Conservation (phyloP, 169 alveolate genomes). For the Cryptosporidium xiaoi region DNA sequence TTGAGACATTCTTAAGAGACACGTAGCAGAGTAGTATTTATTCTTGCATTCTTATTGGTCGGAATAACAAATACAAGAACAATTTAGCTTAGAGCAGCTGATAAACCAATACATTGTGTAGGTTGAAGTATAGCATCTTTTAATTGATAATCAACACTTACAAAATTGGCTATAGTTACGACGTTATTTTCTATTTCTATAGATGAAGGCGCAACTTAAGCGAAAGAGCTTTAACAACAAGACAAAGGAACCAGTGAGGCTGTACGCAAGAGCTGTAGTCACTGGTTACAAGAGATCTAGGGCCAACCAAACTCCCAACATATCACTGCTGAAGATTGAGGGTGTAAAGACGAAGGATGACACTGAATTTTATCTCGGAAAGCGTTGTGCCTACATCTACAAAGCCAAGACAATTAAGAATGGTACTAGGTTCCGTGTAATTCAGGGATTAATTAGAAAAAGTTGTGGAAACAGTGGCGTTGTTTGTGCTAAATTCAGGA, state of each 20-base stretch:
- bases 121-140: neutral
- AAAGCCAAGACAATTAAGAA: conserved; percentile 92
- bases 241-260: conserved; percentile 89
- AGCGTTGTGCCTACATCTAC: conserved; percentile 97
- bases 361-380: conserved; percentile 96
- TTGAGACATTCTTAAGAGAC: conserved; percentile 67
- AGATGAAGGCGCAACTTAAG: conserved; percentile 39
- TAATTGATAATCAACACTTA: neutral
- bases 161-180: too few species aligned
- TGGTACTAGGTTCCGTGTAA: conserved; percentile 94
- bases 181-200: too few species aligned
- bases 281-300: conserved; percentile 94
- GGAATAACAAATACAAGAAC: neutral
- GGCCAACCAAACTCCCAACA: conserved; percentile 93
- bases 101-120: neutral
- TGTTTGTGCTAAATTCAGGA: conserved; percentile 94
- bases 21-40: conserved; percentile 21
- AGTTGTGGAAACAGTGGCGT: conserved; percentile 98
- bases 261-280: conserved; percentile 90
- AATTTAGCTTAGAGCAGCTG: neutral
- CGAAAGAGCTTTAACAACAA: conserved; percentile 54
- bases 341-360: conserved; percentile 95
- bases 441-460: conserved; percentile 97
- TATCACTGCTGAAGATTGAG: conserved; percentile 94
- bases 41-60: neutral